These are phyloP conservation scores for Phytopythium helicoides DNA, from an alignment of 352 stramenopile species.

Conservation along the genomic window DNA sequence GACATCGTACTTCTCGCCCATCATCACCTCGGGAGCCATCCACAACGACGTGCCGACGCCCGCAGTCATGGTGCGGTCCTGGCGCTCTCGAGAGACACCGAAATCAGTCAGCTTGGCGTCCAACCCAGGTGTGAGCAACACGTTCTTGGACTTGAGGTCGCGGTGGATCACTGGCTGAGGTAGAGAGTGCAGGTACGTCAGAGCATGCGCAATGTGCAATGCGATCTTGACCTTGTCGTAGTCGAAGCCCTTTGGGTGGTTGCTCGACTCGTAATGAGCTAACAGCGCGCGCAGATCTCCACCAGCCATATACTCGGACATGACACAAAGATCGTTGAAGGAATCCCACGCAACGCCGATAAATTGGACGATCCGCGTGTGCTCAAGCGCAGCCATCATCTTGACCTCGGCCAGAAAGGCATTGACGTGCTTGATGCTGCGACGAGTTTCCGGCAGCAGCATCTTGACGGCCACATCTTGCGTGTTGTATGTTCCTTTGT, in stretches of 20 bases:
- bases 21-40: conserved; percentile 41
- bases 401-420: conserved; percentile 14
- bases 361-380: conserved; percentile 38
- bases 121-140: conserved; percentile 20
- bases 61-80: conserved; percentile 29
- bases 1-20: conserved; percentile 23
- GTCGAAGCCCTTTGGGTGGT: conserved; percentile 21
- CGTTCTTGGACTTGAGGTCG: conserved; percentile 40
- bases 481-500: conserved; percentile 8
- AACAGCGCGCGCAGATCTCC: conserved; percentile 37
- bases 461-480: conserved; percentile 20
- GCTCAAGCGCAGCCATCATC: conserved; percentile 34
- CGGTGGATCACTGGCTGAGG: conserved; percentile 22
- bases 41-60: conserved; percentile 32
- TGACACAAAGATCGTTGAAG: conserved; percentile 27
- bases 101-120: conserved; percentile 49
- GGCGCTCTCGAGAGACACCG: conserved; percentile 18
- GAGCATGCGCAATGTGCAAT: conserved; percentile 29
- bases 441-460: conserved; percentile 7
- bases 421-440: conserved; percentile 11
- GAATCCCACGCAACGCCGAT: conserved; percentile 46
- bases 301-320: conserved; percentile 40
- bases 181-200: conserved; percentile 42
- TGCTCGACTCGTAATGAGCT: conserved; percentile 5
- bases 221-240: conserved; percentile 40